Conservation (phyloP, 257 asterid species). For the Eucommia ulmoides region DNA sequence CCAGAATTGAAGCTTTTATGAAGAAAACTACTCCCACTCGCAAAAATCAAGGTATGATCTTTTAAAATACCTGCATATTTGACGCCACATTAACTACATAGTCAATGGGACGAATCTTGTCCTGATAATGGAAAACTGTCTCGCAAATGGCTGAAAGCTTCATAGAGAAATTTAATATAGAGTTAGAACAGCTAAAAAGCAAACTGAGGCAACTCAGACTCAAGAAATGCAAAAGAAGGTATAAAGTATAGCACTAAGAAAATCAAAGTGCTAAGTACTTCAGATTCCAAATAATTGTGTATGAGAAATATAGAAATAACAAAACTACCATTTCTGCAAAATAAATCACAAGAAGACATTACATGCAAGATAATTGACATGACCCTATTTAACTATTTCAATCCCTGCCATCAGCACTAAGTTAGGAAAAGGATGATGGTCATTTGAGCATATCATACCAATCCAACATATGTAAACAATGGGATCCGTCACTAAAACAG, state of each 20-base stretch:
- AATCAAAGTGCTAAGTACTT: background rate
- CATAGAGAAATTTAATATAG: conserved; percentile 16
- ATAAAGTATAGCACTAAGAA: background rate
- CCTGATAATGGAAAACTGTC: background rate
- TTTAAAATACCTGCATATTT: conserved; percentile 28
- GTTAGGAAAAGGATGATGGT: background rate
- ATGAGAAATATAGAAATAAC: no score
- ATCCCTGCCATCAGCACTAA: background rate
- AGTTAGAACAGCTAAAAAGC: conserved; percentile 11
- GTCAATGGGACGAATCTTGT: background rate
- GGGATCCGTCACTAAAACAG: no score
- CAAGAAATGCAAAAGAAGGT: no score
- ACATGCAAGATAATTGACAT: background rate
- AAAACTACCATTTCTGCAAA: background rate
- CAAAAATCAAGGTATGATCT: no score
- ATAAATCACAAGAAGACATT: background rate
- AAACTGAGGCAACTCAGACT: conserved; percentile 7
- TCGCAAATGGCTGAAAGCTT: conserved; percentile 29
- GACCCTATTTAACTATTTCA: background rate
- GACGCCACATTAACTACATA: background rate
- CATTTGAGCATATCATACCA: no score
- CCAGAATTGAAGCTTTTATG: no score
- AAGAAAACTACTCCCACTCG: no score
- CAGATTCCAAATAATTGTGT: background rate
- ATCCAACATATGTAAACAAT: no score